Evolutionary conservation across 202 grass and related monocot genomes (phyloP).

Genomic region (Brachypodium distachyon): DNA sequence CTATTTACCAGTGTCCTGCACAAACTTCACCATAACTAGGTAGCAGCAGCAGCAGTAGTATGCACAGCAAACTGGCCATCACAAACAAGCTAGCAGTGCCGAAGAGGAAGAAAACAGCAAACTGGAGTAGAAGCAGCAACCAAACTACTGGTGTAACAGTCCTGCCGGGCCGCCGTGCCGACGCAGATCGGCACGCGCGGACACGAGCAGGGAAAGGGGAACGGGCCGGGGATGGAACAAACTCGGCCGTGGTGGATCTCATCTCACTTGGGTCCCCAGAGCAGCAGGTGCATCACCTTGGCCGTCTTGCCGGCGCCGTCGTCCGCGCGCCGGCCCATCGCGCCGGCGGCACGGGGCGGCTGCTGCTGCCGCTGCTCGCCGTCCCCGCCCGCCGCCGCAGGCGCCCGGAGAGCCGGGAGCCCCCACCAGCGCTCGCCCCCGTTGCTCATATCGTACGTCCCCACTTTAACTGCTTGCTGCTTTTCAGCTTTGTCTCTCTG

Average conservation of each 20-base stretch:
- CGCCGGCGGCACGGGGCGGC: neutral
- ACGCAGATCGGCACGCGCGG: no score
- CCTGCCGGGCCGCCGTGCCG: neutral
- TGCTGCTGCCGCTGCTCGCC: slow-evolving; percentile 21
- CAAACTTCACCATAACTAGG: no score
- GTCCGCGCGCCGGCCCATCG: neutral
- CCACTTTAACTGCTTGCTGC: no score
- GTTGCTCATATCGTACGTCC: slow-evolving; percentile 39
- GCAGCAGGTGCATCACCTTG: slow-evolving; percentile 53
- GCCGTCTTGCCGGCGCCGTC: slow-evolving; percentile 13
- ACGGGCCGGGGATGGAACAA: neutral
- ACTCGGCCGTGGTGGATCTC: neutral
- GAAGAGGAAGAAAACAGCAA: neutral
- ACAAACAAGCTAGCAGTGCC: neutral
- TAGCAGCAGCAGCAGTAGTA: neutral
- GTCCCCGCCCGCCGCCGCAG: slow-evolving; percentile 3
- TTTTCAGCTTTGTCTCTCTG: neutral
- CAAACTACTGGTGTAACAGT: slow-evolving; percentile 1
- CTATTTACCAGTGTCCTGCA: no score
- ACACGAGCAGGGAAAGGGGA: no score
- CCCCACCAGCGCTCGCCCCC: slow-evolving; percentile 27
- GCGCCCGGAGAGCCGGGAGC: neutral
- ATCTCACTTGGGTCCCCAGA: slow-evolving; percentile 38
- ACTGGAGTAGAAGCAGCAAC: neutral
- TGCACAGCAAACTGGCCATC: neutral